phyloP scores from a whole-genome alignment of 2,329 filamentous ascomycete genomes.

The Sporothrix brunneoviolacea region DNA sequence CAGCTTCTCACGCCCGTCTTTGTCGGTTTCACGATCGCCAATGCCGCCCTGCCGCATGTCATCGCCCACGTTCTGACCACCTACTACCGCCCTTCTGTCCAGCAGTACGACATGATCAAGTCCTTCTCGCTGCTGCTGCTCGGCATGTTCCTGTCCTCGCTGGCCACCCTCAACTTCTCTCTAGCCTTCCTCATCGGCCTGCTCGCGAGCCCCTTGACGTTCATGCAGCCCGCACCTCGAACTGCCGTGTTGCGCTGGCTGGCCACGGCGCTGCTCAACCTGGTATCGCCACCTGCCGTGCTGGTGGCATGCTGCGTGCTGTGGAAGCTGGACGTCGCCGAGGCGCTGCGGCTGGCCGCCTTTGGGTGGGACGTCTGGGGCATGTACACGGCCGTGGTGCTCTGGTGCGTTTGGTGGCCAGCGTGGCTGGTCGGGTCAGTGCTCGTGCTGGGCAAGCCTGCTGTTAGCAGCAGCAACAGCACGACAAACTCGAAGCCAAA shows the following conservation, averaged over 20 bases:
- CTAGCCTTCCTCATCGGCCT: constrained; percentile 81
- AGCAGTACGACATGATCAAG: constrained; percentile 74
- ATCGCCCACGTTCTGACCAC: constrained; percentile 49
- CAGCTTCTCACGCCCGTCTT: constrained; percentile 58
- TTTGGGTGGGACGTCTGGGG: constrained; percentile 88
- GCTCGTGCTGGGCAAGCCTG: constrained; percentile 40
- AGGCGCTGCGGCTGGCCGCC: constrained; percentile 64
- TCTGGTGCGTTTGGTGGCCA: constrained; percentile 97
- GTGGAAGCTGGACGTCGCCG: constrained; percentile 38
- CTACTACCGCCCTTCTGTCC: constrained; percentile 48
- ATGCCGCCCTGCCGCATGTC: constrained; percentile 48
- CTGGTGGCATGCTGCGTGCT: constrained; percentile 39
- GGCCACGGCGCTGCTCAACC: constrained; percentile 47
- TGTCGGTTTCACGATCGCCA: constrained; percentile 47
- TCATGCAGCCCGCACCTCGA: constrained; percentile 45
- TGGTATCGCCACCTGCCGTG: constrained; percentile 56
- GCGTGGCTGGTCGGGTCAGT: constrained; percentile 69
- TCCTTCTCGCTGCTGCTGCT: constrained; percentile 89
- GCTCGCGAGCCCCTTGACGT: constrained; percentile 71
- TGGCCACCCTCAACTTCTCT: constrained; percentile 94
- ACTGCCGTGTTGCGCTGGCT: constrained; percentile 34
- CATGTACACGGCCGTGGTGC: constrained; percentile 78
- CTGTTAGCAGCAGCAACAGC: background rate
- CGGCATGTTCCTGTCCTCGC: constrained; percentile 83
- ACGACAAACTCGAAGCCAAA: too few relatives aligned